Conservation (phyloP, 345 rosid genomes). For the Mallotus nudiflorus region DNA sequence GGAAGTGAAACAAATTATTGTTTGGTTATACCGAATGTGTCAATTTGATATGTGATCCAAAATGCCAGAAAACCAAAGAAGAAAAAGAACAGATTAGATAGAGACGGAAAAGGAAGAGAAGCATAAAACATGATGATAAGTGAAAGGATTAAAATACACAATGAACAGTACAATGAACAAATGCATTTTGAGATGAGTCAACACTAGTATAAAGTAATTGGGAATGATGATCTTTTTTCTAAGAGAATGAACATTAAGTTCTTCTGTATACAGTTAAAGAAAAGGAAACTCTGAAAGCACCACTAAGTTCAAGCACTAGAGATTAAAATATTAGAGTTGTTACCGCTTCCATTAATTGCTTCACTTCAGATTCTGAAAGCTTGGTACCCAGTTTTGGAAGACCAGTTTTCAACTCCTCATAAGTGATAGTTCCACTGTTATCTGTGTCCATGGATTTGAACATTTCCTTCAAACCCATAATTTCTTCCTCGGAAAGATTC, state of each 20-base stretch:
- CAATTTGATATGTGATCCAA: background rate
- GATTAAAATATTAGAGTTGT: conserved; percentile 22
- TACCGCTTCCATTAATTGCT: conserved; percentile 97
- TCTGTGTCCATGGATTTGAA: conserved; percentile 94
- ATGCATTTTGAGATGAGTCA: background rate
- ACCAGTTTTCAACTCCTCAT: conserved; percentile 89
- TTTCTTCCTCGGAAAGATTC: conserved; percentile 97
- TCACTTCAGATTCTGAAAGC: conserved; percentile 87
- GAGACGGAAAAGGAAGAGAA: background rate
- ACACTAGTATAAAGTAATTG: background rate
- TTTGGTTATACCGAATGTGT: conserved; percentile 9
- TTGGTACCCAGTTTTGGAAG: conserved; percentile 84
- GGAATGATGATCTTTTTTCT: background rate
- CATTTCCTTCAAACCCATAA: conserved; percentile 93
- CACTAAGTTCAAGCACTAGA: conserved; percentile 4
- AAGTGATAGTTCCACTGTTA: conserved; percentile 84
- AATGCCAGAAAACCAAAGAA: background rate
- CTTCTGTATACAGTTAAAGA: background rate
- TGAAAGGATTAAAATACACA: too few species aligned
- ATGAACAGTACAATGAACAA: background rate
- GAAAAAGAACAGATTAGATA: background rate
- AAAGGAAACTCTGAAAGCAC: too few species aligned
- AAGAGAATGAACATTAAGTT: background rate
- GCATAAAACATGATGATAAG: too few species aligned
- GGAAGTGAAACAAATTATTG: conserved; percentile 8